These are phyloP conservation scores for Tylopilus subfusipes DNA, from an alignment of 768 basidiomycete species.

Conservation along the genomic window DNA sequence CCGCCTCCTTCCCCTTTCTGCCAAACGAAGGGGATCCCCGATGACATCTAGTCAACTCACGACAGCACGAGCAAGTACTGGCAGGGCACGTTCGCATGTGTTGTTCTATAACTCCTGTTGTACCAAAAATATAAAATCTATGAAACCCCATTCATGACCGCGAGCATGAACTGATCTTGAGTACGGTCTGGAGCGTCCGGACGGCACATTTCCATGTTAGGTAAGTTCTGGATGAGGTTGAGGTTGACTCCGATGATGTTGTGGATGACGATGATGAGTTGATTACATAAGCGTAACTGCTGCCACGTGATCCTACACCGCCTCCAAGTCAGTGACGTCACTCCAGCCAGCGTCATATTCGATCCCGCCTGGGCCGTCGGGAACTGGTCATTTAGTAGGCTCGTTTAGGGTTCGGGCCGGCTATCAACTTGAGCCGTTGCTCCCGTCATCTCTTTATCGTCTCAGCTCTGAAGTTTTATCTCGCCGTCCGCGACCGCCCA, in stretches of 20 bases:
- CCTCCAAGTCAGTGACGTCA: too few species aligned
- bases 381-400: too few species aligned
- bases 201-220: background rate
- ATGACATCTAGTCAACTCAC: background rate
- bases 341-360: too few species aligned
- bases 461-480: background rate
- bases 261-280: too few species aligned
- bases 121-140: background rate
- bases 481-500: background rate
- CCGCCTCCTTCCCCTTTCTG: background rate
- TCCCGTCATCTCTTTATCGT: too few species aligned
- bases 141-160: background rate
- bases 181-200: too few species aligned
- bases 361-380: too few species aligned
- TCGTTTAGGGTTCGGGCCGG: too few species aligned
- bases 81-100: background rate
- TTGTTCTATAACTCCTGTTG: conserved; percentile 3
- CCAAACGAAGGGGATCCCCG: background rate
- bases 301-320: too few species aligned
- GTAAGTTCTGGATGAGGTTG: background rate
- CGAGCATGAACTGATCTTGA: too few species aligned
- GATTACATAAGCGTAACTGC: too few species aligned
- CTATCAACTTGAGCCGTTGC: too few species aligned
- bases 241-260: background rate
- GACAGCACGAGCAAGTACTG: background rate